These are phyloP conservation scores for Aspergillus awamori DNA, from an alignment of 2,329 filamentous ascomycete genomes.

Conservation along the genomic window DNA sequence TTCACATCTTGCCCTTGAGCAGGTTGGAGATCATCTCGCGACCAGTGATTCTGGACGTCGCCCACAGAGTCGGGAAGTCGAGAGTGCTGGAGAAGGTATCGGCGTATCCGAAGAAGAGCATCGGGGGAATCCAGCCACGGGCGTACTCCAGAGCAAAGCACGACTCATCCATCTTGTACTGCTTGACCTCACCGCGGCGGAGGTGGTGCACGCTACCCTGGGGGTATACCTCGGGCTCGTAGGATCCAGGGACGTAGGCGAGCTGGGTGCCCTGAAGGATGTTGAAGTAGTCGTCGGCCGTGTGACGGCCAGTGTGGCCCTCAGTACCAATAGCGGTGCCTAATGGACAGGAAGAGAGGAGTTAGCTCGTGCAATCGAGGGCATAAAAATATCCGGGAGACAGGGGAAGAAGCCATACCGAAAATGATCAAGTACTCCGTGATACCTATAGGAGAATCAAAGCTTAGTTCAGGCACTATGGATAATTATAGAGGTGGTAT, in stretches of 20 bases:
- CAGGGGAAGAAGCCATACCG: constrained; percentile 47
- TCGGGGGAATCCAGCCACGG: constrained; percentile 83
- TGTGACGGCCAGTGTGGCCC: constrained; percentile 85
- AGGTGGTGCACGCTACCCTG: constrained; percentile 44
- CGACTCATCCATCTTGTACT: constrained; percentile 60
- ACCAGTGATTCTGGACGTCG: constrained; percentile 73
- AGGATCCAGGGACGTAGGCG: constrained; percentile 42
- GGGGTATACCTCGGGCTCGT: constrained; percentile 43
- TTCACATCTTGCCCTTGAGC: constrained; percentile 69
- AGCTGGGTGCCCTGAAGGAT: constrained; percentile 62
- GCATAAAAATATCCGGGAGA: neutral
- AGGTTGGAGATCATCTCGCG: constrained; percentile 76
- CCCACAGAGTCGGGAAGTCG: constrained; percentile 82
- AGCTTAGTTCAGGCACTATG: neutral
- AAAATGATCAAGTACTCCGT: constrained; percentile 93
- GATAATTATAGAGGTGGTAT: neutral
- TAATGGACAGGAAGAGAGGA: constrained; percentile 8
- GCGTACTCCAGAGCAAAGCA: constrained; percentile 47
- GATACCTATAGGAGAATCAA: constrained; percentile 47
- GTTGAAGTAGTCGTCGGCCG: constrained; percentile 92
- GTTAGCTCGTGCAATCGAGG: neutral
- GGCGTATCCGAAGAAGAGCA: constrained; percentile 87
- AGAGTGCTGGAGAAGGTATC: constrained; percentile 79
- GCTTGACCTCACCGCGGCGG: constrained; percentile 68
- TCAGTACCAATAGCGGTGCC: constrained; percentile 67